These are phyloP conservation scores for Calonectria hongkongensis DNA, from an alignment of 2,329 filamentous ascomycete species.

Conservation along the genomic window DNA sequence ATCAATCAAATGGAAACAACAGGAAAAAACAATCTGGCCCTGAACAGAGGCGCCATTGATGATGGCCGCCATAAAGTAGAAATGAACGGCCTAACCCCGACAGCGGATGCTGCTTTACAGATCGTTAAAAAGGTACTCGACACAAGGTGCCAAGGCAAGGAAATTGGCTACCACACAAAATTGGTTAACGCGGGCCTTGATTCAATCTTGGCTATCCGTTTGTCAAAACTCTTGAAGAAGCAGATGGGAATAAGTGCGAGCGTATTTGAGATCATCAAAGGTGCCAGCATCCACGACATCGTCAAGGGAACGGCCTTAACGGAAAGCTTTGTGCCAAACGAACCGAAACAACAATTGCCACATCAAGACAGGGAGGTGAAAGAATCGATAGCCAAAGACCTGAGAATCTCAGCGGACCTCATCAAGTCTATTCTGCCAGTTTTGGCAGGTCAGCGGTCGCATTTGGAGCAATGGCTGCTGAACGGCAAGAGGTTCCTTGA, in stretches of 20 bases:
- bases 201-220: slow-evolving; percentile 10
- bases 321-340: too few species aligned
- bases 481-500: slow-evolving; percentile 18
- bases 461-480: slow-evolving; percentile 9
- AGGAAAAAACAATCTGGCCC: neutral
- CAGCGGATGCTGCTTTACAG: neutral
- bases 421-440: neutral
- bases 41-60: too few species aligned
- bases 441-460: neutral
- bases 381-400: neutral
- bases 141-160: neutral
- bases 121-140: neutral
- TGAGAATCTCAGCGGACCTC: neutral
- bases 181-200: slow-evolving; percentile 1
- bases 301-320: neutral
- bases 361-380: neutral
- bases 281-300: neutral
- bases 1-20: neutral
- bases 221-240: slow-evolving; percentile 6
- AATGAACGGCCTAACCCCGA: neutral
- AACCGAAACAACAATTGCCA: neutral
- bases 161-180: slow-evolving; percentile 11
- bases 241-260: neutral
- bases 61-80: too few species aligned
- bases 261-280: slow-evolving; percentile 11